Percentiles rank a stretch among this genome's conserved stretches.
Evolutionary conservation across 192 early-diverging fungal genomes (phyloP).

Genomic region (Podila epigama): DNA sequence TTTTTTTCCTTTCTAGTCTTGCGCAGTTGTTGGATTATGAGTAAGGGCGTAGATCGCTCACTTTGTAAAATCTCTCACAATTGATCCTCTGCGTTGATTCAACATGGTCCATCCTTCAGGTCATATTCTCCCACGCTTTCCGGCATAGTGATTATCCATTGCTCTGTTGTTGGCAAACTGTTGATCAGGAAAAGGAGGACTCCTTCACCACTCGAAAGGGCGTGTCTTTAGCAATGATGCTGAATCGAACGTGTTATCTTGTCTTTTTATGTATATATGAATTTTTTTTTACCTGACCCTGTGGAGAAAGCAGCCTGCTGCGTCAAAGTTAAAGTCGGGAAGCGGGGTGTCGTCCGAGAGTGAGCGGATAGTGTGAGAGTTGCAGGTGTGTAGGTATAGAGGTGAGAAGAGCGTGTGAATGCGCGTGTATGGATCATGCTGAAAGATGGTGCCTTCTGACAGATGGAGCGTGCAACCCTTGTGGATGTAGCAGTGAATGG

Average conservation of each 20-base stretch:
- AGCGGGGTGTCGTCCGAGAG: not conserved
- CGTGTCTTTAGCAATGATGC: too few species aligned
- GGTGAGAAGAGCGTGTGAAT: not conserved
- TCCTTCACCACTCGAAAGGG: too few species aligned
- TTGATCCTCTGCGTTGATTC: too few species aligned
- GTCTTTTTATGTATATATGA: not conserved
- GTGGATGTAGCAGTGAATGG: not conserved
- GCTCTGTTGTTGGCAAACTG: too few species aligned
- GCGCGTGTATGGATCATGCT: not conserved
- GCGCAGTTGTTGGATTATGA: too few species aligned
- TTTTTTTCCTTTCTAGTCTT: too few species aligned
- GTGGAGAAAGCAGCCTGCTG: conserved; percentile 15
- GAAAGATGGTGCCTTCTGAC: not conserved
- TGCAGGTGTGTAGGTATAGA: not conserved
- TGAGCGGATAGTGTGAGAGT: not conserved
- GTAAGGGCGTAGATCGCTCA: too few species aligned
- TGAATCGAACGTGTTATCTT: not conserved
- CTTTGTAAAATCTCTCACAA: not conserved
- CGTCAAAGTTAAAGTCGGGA: not conserved
- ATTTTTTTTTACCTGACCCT: conserved; percentile 17
- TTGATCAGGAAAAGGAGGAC: too few species aligned
- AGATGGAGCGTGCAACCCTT: not conserved
- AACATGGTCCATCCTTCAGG: too few species aligned
- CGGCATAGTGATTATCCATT: too few species aligned
- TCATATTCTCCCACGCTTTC: too few species aligned